Evolutionary conservation across 805 yeast genomes (phyloP).

Genomic region (Metschnikowia reukaufii): DNA sequence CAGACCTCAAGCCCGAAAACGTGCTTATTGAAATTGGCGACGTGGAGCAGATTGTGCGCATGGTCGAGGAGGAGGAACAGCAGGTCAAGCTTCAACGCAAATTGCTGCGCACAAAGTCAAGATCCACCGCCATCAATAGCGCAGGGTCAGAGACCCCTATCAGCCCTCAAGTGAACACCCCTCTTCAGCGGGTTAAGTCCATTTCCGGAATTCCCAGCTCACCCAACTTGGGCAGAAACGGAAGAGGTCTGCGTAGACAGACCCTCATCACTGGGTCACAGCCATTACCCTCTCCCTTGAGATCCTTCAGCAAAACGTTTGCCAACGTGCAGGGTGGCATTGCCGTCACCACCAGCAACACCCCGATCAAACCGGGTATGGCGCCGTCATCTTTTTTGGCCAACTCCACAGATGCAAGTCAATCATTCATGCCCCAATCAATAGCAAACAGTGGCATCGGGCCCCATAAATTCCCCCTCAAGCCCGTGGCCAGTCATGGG

Average conservation of each 20-base stretch:
- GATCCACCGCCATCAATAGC: slow-evolving; percentile 6
- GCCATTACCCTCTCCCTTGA: slow-evolving; percentile 85
- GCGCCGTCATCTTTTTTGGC: slow-evolving; percentile 23
- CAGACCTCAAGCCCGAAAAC: slow-evolving; percentile 22
- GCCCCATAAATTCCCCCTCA: slow-evolving; percentile 2
- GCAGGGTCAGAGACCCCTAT: slow-evolving; percentile 7
- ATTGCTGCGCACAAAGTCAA: slow-evolving; percentile 19
- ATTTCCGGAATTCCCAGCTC: slow-evolving; percentile 23
- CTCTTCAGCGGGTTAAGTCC: slow-evolving; percentile 18
- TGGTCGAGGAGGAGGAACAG: slow-evolving; percentile 61
- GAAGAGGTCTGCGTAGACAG: slow-evolving; percentile 62
- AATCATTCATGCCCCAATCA: slow-evolving; percentile 2
- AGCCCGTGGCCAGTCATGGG: slow-evolving; percentile 11
- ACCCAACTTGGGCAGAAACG: slow-evolving; percentile 43
- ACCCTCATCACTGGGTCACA: slow-evolving; percentile 87
- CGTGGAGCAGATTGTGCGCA: slow-evolving; percentile 70
- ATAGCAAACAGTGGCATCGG: not conserved
- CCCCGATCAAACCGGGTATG: slow-evolving; percentile 32
- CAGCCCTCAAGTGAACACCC: slow-evolving; percentile 13
- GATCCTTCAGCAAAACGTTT: slow-evolving; percentile 51
- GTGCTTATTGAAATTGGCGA: slow-evolving; percentile 64
- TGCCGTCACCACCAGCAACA: slow-evolving; percentile 40
- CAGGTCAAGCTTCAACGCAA: slow-evolving; percentile 41
- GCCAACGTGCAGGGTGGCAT: slow-evolving; percentile 36
- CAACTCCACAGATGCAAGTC: slow-evolving; percentile 10